Percentiles rank a stretch among this genome's conserved stretches.
phyloP scores from a whole-genome alignment of 768 basidiomycete species.

The Tulasnella calospora region DNA sequence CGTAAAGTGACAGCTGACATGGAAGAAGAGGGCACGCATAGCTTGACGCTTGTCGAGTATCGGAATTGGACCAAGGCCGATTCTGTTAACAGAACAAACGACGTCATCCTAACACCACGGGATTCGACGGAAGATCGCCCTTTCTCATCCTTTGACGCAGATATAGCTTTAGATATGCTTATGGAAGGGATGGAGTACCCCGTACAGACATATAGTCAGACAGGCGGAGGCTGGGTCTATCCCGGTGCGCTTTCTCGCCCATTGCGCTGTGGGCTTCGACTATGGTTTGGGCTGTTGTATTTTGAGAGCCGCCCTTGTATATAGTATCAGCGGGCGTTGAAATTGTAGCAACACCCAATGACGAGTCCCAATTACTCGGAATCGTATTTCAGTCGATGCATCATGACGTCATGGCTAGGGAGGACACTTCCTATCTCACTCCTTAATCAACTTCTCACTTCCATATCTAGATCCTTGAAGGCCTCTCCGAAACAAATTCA shows the following conservation, averaged over 20 bases:
- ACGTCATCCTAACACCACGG: neutral
- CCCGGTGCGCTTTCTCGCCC: neutral
- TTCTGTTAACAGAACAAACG: neutral
- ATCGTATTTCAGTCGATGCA: neutral
- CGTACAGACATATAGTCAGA: neutral
- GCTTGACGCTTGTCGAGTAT: neutral
- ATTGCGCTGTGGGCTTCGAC: no score
- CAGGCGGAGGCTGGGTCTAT: neutral
- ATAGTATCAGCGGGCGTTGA: no score
- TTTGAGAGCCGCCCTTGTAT: no score
- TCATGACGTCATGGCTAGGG: neutral
- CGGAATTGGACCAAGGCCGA: neutral
- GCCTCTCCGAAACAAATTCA: neutral
- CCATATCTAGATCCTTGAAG: neutral
- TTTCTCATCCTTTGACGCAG: neutral
- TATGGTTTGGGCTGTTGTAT: no score
- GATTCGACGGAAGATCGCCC: neutral
- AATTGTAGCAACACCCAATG: no score
- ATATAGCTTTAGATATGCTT: neutral
- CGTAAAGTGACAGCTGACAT: neutral
- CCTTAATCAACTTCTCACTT: neutral
- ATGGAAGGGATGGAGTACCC: neutral
- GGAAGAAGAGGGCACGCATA: neutral
- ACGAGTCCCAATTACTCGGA: neutral
- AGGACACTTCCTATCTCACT: neutral